These are phyloP conservation scores for Candida michaelii DNA, from an alignment of 805 yeast species.

Conservation along the genomic window DNA sequence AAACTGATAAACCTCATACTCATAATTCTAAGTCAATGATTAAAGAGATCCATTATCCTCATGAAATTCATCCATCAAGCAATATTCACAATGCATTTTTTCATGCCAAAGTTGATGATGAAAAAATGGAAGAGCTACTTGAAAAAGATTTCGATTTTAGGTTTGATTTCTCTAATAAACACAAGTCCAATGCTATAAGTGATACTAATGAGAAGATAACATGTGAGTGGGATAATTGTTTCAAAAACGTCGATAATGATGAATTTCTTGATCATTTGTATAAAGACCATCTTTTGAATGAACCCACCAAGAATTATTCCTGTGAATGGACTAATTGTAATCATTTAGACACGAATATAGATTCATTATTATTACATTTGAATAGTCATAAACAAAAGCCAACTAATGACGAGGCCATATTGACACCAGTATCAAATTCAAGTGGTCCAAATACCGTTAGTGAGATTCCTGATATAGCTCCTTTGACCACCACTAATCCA, in stretches of 20 bases:
- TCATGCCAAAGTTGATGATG: slow-evolving; percentile 36
- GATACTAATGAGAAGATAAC: not conserved
- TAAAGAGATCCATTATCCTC: slow-evolving; percentile 39
- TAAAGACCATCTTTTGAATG: slow-evolving; percentile 49
- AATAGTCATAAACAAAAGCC: slow-evolving; percentile 25
- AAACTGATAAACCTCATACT: not conserved
- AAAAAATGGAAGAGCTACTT: slow-evolving; percentile 4
- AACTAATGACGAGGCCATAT: not conserved
- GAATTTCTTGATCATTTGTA: slow-evolving; percentile 33
- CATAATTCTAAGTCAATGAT: not conserved
- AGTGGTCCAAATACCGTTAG: slow-evolving; percentile 4
- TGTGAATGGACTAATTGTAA: slow-evolving; percentile 83
- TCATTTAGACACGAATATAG: slow-evolving; percentile 52
- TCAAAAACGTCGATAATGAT: slow-evolving; percentile 34
- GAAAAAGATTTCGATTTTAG: slow-evolving; percentile 38
- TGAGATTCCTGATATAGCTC: too few species aligned
- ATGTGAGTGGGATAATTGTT: slow-evolving; percentile 75
- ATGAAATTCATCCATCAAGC: slow-evolving; percentile 30
- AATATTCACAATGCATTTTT: slow-evolving; percentile 44
- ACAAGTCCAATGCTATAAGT: not conserved
- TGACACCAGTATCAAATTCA: slow-evolving; percentile 8
- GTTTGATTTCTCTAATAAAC: slow-evolving; percentile 31
- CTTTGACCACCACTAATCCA: too few species aligned
- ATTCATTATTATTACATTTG: slow-evolving; percentile 57
- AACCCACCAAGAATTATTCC: slow-evolving; percentile 23